Evolutionary conservation across 768 basidiomycete genomes (phyloP).

Genomic region (Collybia sp.): DNA sequence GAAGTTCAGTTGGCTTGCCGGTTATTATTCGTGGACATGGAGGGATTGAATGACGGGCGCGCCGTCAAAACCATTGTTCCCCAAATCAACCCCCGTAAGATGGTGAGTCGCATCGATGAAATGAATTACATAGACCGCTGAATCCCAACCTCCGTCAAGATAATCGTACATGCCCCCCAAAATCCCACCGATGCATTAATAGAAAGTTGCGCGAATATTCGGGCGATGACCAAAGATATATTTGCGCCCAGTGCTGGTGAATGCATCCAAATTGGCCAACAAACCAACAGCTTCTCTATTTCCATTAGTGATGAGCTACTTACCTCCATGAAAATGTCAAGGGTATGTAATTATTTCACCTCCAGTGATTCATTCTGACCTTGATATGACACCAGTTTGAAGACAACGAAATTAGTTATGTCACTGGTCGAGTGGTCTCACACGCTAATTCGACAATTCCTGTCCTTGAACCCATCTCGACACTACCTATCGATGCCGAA

Average conservation of each 20-base stretch:
- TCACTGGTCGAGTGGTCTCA: slow-evolving; percentile 82
- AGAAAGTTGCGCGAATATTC: slow-evolving; percentile 76
- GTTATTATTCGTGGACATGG: slow-evolving; percentile 91
- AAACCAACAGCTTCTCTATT: slow-evolving; percentile 92
- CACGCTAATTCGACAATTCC: slow-evolving; percentile 88
- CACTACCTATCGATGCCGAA: slow-evolving; percentile 20
- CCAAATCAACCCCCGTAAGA: slow-evolving; percentile 92
- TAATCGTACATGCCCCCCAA: slow-evolving; percentile 78
- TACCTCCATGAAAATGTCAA: slow-evolving; percentile 75
- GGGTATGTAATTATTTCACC: slow-evolving; percentile 45
- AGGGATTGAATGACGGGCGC: slow-evolving; percentile 94
- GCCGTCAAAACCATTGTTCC: slow-evolving; percentile 96
- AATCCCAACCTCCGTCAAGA: slow-evolving; percentile 38
- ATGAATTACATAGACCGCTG: slow-evolving; percentile 1
- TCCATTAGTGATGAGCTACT: slow-evolving; percentile 89
- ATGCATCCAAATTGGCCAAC: slow-evolving; percentile 87
- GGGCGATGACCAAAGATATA: slow-evolving; percentile 91
- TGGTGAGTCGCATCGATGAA: slow-evolving; percentile 43
- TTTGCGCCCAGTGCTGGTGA: slow-evolving; percentile 76
- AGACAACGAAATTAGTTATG: slow-evolving; percentile 93
- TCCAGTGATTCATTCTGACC: background rate
- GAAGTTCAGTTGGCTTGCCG: slow-evolving; percentile 83
- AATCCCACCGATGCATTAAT: slow-evolving; percentile 69
- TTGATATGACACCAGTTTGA: slow-evolving; percentile 63
- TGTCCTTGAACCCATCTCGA: slow-evolving; percentile 66